phyloP scores from a whole-genome alignment of 1,284 basidiomycete genomes.

The Chalciporus sp. region DNA sequence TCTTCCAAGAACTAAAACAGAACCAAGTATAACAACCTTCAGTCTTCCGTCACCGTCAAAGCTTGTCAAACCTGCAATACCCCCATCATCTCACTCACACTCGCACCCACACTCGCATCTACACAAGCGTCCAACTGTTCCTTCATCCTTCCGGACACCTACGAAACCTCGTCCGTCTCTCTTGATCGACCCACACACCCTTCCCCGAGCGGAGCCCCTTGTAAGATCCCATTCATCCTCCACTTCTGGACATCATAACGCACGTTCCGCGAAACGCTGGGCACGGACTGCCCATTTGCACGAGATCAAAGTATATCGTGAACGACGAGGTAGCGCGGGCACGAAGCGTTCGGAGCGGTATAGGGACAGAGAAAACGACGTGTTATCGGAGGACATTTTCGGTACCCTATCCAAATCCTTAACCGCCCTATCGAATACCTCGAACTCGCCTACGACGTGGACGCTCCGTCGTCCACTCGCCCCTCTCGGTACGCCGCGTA shows the following conservation, averaged over 20 bases:
- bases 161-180: constrained; percentile 20
- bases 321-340: constrained; percentile 11
- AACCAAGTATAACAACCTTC: not conserved
- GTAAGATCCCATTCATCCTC: constrained; percentile 34
- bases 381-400: constrained; percentile 17
- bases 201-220: constrained; percentile 23
- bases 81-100: not conserved
- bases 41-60: not conserved
- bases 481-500: constrained; percentile 1
- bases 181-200: constrained; percentile 22
- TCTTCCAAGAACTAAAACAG: not conserved
- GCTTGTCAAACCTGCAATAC: constrained; percentile 1
- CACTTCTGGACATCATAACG: constrained; percentile 16
- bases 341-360: constrained; percentile 6
- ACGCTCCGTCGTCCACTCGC: constrained; percentile 7
- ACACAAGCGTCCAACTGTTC: constrained; percentile 16
- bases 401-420: not conserved
- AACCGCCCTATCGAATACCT: not conserved
- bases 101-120: not conserved
- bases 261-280: constrained; percentile 50
- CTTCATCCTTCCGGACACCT: constrained; percentile 24
- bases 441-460: not conserved
- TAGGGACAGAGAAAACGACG: constrained; percentile 19
- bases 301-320: constrained; percentile 47
- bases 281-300: constrained; percentile 74